Base-by-base conservation (phyloP, 805 yeast genomes). In the Candida quercuum region DNA sequence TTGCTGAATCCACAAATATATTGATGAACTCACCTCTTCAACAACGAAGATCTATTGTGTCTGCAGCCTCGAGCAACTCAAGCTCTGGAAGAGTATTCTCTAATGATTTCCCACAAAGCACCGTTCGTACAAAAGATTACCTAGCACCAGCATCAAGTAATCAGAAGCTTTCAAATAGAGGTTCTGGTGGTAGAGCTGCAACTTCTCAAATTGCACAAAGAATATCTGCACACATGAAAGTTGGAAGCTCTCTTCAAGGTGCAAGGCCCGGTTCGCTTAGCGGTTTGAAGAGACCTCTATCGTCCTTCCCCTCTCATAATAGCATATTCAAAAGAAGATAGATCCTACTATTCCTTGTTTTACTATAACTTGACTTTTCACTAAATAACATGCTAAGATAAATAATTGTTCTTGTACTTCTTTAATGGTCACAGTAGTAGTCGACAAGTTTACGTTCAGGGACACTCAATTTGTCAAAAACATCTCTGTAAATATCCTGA, bases 361-460 rank as follows among this genome's bases (percentile, higher is more conserved):
- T 22, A 11, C 8, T 22, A 8, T 22, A 8, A 8, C 8, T 22
- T 22, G 11, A 22, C 24, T 8, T 22, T 22, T 22, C 24, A 22
- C 24, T 22, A 8, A n/a, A n/a, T n/a, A n/a, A n/a, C n/a, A n/a
- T n/a, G n/a, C n/a, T n/a, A n/a, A n/a, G n/a, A n/a, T n/a, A n/a
- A n/a, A n/a, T n/a, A n/a, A n/a, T n/a, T n/a, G n/a, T n/a, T n/a
- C n/a, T n/a, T n/a, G n/a, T n/a, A n/a, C n/a, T n/a, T n/a, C n/a
- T 24, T 38, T 32, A 46, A 32, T 42, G 46, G 3, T 49, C 48
- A 41, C 54, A 45, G 49, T 72, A 75, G 43, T 68, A 67, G 38
- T 72, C 71, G 13, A 75, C 64, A 35, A 76, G 52, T 42, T 66
- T 71, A 37, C 55, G 57, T 39, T 75, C 80, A 1, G 74, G 62